phyloP scores from a whole-genome alignment of 1,139 yeast genomes.

The Lodderomyces metapsilosis region DNA sequence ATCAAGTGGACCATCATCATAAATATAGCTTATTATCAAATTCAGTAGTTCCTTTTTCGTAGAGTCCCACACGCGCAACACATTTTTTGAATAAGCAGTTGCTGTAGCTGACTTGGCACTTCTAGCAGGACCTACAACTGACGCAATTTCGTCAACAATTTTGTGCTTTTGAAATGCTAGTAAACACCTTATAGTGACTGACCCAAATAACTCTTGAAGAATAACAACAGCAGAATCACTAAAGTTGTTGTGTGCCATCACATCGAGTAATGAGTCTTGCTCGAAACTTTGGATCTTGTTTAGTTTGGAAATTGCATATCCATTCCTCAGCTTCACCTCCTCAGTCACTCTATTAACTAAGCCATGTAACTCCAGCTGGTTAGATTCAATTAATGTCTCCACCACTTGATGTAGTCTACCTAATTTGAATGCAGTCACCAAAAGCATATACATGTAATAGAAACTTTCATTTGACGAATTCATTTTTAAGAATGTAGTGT shows the following conservation, averaged over 20 bases:
- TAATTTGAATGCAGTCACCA: conserved; percentile 60
- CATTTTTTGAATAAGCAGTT: conserved; percentile 4
- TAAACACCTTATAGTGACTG: conserved; percentile 60
- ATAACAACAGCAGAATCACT: conserved; percentile 57
- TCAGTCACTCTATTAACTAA: conserved; percentile 62
- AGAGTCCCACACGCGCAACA: conserved; percentile 53
- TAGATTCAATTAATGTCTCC: conserved; percentile 47
- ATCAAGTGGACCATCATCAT: conserved; percentile 17
- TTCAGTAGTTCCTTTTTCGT: conserved; percentile 58
- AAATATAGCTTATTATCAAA: conserved; percentile 57
- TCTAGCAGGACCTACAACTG: conserved; percentile 17
- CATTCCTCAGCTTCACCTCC: conserved; percentile 55
- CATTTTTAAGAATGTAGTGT: conserved; percentile 30
- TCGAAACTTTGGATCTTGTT: conserved; percentile 33
- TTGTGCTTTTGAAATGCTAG: conserved; percentile 71
- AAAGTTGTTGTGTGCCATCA: conserved; percentile 26
- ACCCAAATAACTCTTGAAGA: conserved; percentile 68
- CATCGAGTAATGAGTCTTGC: conserved; percentile 20
- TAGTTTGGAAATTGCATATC: conserved; percentile 30
- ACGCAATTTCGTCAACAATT: conserved; percentile 57
- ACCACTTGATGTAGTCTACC: conserved; percentile 64
- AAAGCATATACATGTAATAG: conserved; percentile 53
- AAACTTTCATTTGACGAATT: conserved; percentile 46
- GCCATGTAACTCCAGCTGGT: conserved; percentile 43
- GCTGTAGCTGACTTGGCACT: conserved; percentile 9